Evolutionary conservation across 2,329 filamentous ascomycete species (phyloP).

Genomic region (Macrophomina phaseolina): DNA sequence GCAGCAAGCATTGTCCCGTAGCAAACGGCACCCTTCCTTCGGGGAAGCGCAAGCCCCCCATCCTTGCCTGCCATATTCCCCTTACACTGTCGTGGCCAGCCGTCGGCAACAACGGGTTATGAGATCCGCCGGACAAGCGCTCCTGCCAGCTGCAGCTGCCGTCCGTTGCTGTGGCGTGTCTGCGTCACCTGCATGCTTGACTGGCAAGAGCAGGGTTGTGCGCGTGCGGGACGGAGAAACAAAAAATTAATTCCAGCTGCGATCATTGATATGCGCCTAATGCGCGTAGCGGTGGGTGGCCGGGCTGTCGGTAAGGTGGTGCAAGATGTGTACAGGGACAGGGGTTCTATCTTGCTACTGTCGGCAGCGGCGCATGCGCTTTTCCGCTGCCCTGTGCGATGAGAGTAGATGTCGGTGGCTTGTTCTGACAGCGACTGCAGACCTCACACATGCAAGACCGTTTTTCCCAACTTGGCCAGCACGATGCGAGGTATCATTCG

Average conservation of each 20-base stretch:
- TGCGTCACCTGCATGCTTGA: not conserved
- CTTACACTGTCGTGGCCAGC: not conserved
- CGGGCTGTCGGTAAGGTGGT: constrained; percentile 9
- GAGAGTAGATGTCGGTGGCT: not conserved
- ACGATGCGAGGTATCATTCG: constrained; percentile 18
- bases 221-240: not conserved
- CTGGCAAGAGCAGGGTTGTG: not conserved
- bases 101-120: not conserved
- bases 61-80: not conserved
- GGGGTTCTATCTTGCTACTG: not conserved
- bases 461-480: not conserved
- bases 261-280: constrained; percentile 1
- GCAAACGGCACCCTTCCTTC: constrained; percentile 7
- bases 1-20: constrained; percentile 3
- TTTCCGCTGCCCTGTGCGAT: constrained; percentile 7
- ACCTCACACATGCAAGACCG: constrained; percentile 4
- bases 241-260: not conserved
- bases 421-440: constrained; percentile 13
- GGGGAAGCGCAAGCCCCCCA: not conserved
- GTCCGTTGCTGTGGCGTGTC: not conserved
- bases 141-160: not conserved
- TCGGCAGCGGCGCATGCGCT: constrained; percentile 9
- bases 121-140: not conserved
- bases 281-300: not conserved
- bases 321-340: constrained; percentile 18